Conservation (phyloP, 2,329 filamentous ascomycete genomes). For the Lasiodiplodia citricola region DNA sequence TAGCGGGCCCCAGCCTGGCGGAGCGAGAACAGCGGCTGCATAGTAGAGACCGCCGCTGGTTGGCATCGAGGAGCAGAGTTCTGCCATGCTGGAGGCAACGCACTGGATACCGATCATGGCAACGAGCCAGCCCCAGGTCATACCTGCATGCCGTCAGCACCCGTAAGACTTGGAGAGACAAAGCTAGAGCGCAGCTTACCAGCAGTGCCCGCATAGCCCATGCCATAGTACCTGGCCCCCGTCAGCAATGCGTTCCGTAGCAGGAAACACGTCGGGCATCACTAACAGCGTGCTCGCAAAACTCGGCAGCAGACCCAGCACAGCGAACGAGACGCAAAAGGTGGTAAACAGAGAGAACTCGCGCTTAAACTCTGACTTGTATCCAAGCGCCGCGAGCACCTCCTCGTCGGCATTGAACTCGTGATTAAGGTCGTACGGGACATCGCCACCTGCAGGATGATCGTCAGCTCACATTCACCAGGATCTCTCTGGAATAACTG, state of each 20-base stretch:
- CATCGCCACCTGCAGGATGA: conserved; percentile 46
- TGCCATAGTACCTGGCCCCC: conserved; percentile 62
- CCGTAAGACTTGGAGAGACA: conserved; percentile 21
- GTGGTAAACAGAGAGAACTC: conserved; percentile 77
- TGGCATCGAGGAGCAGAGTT: conserved; percentile 75
- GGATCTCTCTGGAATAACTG: background rate
- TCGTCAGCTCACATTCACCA: background rate
- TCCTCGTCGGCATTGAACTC: conserved; percentile 63
- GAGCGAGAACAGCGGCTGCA: conserved; percentile 72
- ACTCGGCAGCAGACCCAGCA: conserved; percentile 71
- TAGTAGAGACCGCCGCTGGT: conserved; percentile 76
- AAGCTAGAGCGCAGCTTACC: conserved; percentile 33
- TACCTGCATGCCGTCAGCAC: conserved; percentile 52
- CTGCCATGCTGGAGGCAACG: conserved; percentile 69
- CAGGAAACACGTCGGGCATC: background rate
- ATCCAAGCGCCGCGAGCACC: conserved; percentile 65
- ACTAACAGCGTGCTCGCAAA: conserved; percentile 68
- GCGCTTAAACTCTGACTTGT: conserved; percentile 69
- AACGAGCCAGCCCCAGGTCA: conserved; percentile 79
- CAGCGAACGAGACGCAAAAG: conserved; percentile 76
- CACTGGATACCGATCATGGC: conserved; percentile 75
- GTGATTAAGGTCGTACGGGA: conserved; percentile 52
- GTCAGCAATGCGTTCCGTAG: conserved; percentile 1
- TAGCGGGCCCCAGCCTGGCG: conserved; percentile 67
- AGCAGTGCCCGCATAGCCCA: conserved; percentile 55